Percentiles rank a stretch among this genome's conserved stretches.
These are phyloP conservation scores for Hypoxylon sp. DNA, from an alignment of 2,329 filamentous ascomycete genomes.

Conservation along the genomic window DNA sequence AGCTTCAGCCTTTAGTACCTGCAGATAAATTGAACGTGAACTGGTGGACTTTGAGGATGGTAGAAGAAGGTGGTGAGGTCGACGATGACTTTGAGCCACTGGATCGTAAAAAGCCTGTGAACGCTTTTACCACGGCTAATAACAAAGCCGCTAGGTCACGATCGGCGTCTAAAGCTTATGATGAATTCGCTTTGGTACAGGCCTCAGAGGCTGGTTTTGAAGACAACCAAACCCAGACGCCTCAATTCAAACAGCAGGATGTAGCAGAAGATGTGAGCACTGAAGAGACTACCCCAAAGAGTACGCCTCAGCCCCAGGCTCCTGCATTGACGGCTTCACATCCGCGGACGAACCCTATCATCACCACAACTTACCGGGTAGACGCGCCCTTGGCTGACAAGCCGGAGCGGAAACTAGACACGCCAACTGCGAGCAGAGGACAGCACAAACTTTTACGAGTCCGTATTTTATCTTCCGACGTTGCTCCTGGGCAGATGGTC, in stretches of 20 bases:
- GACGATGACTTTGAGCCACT: constrained; percentile 86
- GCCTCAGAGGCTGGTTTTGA: constrained; percentile 73
- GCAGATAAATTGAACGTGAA: constrained; percentile 78
- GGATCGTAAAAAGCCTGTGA: constrained; percentile 76
- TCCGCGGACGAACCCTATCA: constrained; percentile 65
- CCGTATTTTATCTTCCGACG: constrained; percentile 74
- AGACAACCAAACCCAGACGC: constrained; percentile 74
- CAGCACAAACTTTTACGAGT: constrained; percentile 76
- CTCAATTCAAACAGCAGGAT: constrained; percentile 69
- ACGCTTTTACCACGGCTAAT: constrained; percentile 82
- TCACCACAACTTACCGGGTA: constrained; percentile 66
- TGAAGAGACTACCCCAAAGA: constrained; percentile 57
- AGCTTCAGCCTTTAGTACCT: constrained; percentile 71
- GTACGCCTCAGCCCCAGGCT: constrained; percentile 57
- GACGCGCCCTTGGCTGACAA: constrained; percentile 65
- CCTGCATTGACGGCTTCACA: constrained; percentile 45
- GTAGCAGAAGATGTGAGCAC: constrained; percentile 48
- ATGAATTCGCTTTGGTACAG: constrained; percentile 82
- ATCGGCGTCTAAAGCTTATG: constrained; percentile 78
- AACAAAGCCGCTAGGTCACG: constrained; percentile 70
- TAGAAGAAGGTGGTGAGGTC: constrained; percentile 83
- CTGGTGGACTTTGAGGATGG: constrained; percentile 83
- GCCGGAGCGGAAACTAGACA: constrained; percentile 57
- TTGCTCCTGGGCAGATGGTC: constrained; percentile 76
- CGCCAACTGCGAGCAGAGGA: constrained; percentile 61